Percentiles rank a stretch among this genome's conserved stretches.
Conservation (phyloP, 495 filamentous ascomycete genomes). For the Parathielavia hyrcaniae region DNA sequence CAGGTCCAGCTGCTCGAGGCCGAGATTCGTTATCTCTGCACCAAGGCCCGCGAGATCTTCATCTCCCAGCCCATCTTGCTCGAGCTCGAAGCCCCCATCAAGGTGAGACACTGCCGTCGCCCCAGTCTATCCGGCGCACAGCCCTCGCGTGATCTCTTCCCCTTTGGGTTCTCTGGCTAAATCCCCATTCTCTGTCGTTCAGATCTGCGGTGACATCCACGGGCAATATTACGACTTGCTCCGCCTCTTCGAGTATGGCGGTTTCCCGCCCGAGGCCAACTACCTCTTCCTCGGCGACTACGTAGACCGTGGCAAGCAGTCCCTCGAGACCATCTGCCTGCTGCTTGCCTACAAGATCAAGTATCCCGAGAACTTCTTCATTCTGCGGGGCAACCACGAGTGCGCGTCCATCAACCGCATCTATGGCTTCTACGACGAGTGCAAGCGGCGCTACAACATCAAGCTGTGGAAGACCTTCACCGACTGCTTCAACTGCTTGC, state of each 20-base stretch:
- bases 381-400: conserved; percentile 96
- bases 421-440: conserved; percentile 99
- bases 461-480: conserved; percentile 99
- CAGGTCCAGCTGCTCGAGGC: conserved; percentile 95
- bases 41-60: conserved; percentile 98
- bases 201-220: conserved; percentile 99
- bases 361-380: conserved; percentile 99
- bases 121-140: conserved; percentile 1
- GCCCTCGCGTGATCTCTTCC: conserved; percentile 5
- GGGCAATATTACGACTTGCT: conserved; percentile 99
- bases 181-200: conserved; percentile 6
- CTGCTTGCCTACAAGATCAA: conserved; percentile 99
- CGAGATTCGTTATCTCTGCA: conserved; percentile 97
- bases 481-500: conserved; percentile 99
- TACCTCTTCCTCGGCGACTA: conserved; percentile 99
- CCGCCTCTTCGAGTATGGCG: conserved; percentile 96
- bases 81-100: conserved; percentile 96
- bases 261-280: conserved; percentile 97
- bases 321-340: conserved; percentile 97
- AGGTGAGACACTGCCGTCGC: conserved; percentile 53
- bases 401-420: conserved; percentile 99
- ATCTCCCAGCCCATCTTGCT: conserved; percentile 98
- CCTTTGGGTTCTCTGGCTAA: conserved; percentile 15
- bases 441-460: conserved; percentile 98
- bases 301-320: conserved; percentile 98